These are phyloP conservation scores for Mortierella sp. DNA, from an alignment of 371 early-diverging fungal species.

Conservation along the genomic window DNA sequence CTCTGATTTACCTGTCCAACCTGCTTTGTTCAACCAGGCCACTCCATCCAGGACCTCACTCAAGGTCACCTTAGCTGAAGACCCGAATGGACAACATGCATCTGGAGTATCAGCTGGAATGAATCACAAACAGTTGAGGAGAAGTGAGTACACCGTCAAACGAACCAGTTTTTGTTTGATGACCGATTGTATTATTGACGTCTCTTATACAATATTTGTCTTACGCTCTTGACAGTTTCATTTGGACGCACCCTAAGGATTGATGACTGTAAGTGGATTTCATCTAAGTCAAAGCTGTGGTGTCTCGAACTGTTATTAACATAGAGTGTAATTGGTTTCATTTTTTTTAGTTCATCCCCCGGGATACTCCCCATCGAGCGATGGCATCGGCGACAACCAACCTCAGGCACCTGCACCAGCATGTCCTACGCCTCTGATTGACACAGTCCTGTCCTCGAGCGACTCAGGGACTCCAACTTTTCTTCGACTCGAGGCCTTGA, in stretches of 20 bases:
- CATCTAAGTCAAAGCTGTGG: not conserved
- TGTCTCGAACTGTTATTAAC: not conserved
- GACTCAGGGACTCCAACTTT: slow-evolving; percentile 12
- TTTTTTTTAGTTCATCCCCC: slow-evolving; percentile 4
- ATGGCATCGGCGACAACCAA: not conserved
- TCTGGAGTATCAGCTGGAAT: slow-evolving; percentile 2
- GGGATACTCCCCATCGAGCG: slow-evolving; percentile 1
- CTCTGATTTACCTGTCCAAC: slow-evolving; percentile 1
- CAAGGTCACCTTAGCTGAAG: not conserved
- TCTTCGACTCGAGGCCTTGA: slow-evolving; percentile 8
- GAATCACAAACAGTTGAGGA: slow-evolving; percentile 13
- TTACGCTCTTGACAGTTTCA: slow-evolving; percentile 7
- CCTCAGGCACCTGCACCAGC: not conserved
- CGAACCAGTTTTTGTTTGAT: slow-evolving; percentile 11
- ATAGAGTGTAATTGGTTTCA: not conserved
- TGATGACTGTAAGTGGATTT: slow-evolving; percentile 16
- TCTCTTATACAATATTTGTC: slow-evolving; percentile 1
- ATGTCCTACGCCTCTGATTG: not conserved
- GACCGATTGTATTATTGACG: slow-evolving; percentile 13
- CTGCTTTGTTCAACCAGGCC: slow-evolving; percentile 1
- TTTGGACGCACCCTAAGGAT: slow-evolving; percentile 1
- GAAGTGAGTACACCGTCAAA: slow-evolving; percentile 15
- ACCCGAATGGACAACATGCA: not conserved
- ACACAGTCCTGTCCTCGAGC: slow-evolving; percentile 1
- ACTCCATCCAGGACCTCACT: slow-evolving; percentile 4